Evolutionary conservation across 2,329 filamentous ascomycete genomes (phyloP), one percentile per base, ranked within the genome.

Genomic region (Boeremia lycopersici): DNA sequence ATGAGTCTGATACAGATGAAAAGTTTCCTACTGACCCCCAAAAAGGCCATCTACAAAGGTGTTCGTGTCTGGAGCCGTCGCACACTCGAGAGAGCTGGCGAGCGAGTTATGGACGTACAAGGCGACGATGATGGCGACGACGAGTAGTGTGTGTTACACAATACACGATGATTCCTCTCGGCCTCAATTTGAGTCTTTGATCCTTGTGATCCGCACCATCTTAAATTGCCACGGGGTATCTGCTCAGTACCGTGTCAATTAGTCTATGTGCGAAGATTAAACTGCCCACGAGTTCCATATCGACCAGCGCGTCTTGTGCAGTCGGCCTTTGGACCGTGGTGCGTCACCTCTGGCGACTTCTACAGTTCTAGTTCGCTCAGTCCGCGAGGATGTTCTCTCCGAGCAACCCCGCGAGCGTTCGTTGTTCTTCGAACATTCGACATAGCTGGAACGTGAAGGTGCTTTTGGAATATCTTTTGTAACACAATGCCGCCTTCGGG

Each of bases 241-340:
- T 69, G 59, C 59, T 83, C 89, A 84, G 84, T 93, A 87, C 86
- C 85, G 86, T 92, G 90, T 87, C 89, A 87, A 95, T 93, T 87
- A 95, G 92, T 96, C 92, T 72, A 90, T 87, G 89, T 96, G 92
- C 92, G 90, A 82, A 96, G 82, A 96, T 84, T 63, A 67, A 83
- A 67, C 64, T 63, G 69, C 71, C 57, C 62, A 57, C 56, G 64
- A 59, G 41, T 48, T 60, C 64, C 65, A 63, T 62, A 34, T 63
- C 63, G 63, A 60, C 57, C 56, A 57, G 64, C 63, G 60, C 72
- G 72, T 74, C 61, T 73, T 74, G 72, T 72, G 64, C 62, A 41
- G 61, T 62, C 60, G 62, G 52, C 50, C 53, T 35, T 59, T 70
- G 70, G 67, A 64, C 48, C 61, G 58, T 69, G 64, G 60, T 45